A percentile compares a stretch with the other conserved stretches of the same genome.
These are phyloP conservation scores for Pisolithus microcarpus DNA, from an alignment of 768 basidiomycete genomes.

Conservation along the genomic window DNA sequence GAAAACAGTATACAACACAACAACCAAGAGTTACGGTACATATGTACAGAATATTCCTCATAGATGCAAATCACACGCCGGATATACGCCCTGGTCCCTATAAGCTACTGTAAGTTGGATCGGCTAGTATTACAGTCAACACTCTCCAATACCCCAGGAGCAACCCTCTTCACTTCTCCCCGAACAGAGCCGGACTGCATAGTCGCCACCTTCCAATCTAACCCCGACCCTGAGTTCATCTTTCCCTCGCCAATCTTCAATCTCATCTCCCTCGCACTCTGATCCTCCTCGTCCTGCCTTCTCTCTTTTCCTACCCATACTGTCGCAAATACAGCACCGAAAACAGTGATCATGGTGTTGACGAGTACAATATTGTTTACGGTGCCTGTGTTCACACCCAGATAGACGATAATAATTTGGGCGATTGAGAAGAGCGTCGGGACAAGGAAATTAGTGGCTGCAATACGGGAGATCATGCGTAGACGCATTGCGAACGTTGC, in stretches of 20 bases:
- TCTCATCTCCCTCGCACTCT: background rate
- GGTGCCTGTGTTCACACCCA: constrained; percentile 11
- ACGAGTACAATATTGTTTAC: constrained; percentile 23
- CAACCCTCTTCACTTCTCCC: no score
- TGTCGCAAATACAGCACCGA: constrained; percentile 28
- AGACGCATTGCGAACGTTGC: constrained; percentile 19
- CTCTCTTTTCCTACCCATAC: constrained; percentile 16
- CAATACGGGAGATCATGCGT: constrained; percentile 22
- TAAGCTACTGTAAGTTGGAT: no score
- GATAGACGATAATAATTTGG: constrained; percentile 25
- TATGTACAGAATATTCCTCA: background rate
- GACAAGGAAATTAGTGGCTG: constrained; percentile 28
- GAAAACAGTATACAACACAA: background rate
- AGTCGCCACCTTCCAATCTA: background rate
- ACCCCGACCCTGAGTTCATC: background rate
- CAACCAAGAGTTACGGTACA: background rate
- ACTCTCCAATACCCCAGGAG: no score
- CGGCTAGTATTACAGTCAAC: background rate
- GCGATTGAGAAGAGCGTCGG: constrained; percentile 26
- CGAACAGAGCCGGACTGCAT: background rate
- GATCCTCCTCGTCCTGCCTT: background rate
- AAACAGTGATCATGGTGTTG: constrained; percentile 26
- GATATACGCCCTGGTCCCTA: background rate
- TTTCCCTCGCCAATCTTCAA: background rate
- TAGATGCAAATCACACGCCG: background rate